Base-by-base conservation (phyloP, 2,329 filamentous ascomycete genomes). In the Colletotrichum trifolii region DNA sequence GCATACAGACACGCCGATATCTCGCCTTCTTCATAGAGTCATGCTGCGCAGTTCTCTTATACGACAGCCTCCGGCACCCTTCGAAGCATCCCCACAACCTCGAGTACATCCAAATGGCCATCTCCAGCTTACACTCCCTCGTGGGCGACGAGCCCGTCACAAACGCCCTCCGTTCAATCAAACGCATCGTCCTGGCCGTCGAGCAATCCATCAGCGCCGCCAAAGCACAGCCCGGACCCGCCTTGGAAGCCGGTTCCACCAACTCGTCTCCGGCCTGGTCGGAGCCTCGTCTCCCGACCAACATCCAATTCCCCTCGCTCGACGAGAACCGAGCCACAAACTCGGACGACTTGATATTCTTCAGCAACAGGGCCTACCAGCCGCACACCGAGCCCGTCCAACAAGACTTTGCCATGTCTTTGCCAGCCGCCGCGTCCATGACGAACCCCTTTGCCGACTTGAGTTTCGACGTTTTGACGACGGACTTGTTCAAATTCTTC, bases 1-100 rank as follows among this genome's bases (percentile, higher is more conserved):
- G 8, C 15, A 17, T 11, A 3, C 35, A 65, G 62, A 56, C 50
- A 12, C 62, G 62, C 11, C 52, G 71, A 25, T 71, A 71, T 36
- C 66, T 69, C 15, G 71, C 71, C 10, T 75, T 73, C 68, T 75
- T 73, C 59, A 67, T 75, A 45, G 73, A 75, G 39, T 69, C 68
- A 34, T 69, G 67, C 49, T 75, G 72, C 34, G 72, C 72, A 4
- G 73, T 75, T 6, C 66, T 75, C 9, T 49, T 75, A 6, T 73
- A 74, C 47, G 72, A 75, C 61, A 71, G 69, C 34, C 67, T 74
- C 10, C 68, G 70, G 15, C 71, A 73, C 43, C 72, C 72, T 0
- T 64, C 69, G 9, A 75, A 75, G 46, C 71, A 73, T 33, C 68
- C 72, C 0, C 73, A 65, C 8, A 65, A 65, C 36, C 33, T 65